Evolutionary conservation across 2,329 filamentous ascomycete genomes (phyloP), one percentile per base, ranked within the genome.

Genomic region (Fusarium staphyleae): DNA sequence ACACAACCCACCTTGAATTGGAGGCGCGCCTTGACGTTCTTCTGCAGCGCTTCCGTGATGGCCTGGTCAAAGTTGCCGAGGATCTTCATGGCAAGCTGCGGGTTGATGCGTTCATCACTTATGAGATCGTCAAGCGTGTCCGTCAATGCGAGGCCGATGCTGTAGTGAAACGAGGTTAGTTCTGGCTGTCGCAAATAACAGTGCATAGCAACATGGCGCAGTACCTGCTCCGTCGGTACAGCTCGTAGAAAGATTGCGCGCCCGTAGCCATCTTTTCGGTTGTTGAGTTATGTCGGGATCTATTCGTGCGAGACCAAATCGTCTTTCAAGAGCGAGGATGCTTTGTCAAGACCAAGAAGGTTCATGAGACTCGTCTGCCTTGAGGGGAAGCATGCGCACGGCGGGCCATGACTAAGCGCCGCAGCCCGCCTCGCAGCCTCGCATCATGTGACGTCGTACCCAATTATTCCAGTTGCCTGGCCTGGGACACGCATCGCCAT

Each of bases 151-250:
- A 91, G 84, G 67, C 95, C 95, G 78, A 99, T 91, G 77, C 95
- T 99, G 74, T 55, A 59, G 36, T 42, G 45, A n/a, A 50, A 44
- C 34, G 19, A 57, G 48, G 58, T 69, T 62, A 70, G 66, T 66
- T 24, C 49, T 54, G 46, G 53, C 52, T 60, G 51, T 66, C 62
- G 70, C 70, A 73, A 66, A 24, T 24, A 66, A 67, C 55, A 57
- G 57, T 59, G 54, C 53, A 61, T 58, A 62, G 65, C 66, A 64
- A 60, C 49, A 58, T 56, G 52, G 55, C 57, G 41, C 43, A 76
- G 75, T 91, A 98, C 95, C 93, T 98, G 86, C 92, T 96, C 80
- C 93, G 89, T 69, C 95, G 91, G 77, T 99, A 99, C 71, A 99
- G 87, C 85, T 99, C 95, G 77, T 98, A 99, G 80, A 83, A 87